phyloP scores from a whole-genome alignment of 768 basidiomycete genomes.

The Rhizopogon sp. region DNA sequence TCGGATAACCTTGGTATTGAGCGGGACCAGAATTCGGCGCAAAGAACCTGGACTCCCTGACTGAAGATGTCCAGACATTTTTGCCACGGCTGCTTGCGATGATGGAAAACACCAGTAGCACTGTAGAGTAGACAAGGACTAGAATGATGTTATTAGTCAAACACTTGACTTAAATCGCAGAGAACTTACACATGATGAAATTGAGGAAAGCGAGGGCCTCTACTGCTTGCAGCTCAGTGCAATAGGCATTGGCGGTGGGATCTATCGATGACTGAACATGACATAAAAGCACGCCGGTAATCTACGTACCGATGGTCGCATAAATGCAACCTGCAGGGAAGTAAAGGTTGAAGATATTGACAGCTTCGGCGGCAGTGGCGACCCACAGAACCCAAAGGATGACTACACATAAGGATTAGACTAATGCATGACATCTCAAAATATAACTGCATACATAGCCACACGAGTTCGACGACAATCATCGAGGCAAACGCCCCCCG shows the following conservation, averaged over 20 bases:
- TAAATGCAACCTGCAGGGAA: conserved; percentile 11
- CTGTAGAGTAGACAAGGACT: conserved; percentile 29
- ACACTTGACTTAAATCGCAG: not conserved
- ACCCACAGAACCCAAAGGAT: conserved; percentile 37
- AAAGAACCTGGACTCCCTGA: conserved; percentile 22
- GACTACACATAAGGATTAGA: conserved; percentile 10
- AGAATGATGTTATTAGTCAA: not conserved
- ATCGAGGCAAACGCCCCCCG: conserved; percentile 35
- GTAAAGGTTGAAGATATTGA: not conserved
- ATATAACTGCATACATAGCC: conserved; percentile 27
- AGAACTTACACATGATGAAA: conserved; percentile 28
- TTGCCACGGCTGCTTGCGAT: conserved; percentile 24
- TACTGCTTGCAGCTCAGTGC: conserved; percentile 26
- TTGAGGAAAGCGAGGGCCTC: conserved; percentile 32
- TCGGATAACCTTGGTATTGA: conserved; percentile 13
- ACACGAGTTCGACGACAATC: conserved; percentile 31
- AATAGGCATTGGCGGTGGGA: conserved; percentile 8
- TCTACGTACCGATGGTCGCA: conserved; percentile 1
- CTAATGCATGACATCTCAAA: not conserved
- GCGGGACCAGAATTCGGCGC: conserved; percentile 6
- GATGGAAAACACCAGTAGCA: conserved; percentile 20
- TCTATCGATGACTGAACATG: conserved; percentile 9
- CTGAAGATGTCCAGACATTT: conserved; percentile 27
- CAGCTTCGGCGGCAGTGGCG: conserved; percentile 27
- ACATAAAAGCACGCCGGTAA: not conserved